Percentiles rank a stretch among this genome's conserved stretches.
phyloP scores from a whole-genome alignment of 306 rosid species.

The Quercus cerris region DNA sequence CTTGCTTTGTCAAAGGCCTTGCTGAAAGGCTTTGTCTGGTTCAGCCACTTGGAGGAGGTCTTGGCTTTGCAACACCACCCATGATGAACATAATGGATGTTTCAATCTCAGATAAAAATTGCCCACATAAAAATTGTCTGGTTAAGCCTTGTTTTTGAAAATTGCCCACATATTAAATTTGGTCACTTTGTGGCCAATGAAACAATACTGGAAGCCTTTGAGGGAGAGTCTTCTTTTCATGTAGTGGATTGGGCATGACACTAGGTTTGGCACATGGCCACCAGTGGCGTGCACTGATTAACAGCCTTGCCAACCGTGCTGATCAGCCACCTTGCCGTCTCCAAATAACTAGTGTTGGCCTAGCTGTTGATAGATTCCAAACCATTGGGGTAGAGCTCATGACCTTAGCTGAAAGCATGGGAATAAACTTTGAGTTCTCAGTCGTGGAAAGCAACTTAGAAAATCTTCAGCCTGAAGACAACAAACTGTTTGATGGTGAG shows the following conservation, averaged over 20 bases:
- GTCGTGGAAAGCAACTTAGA: constrained; percentile 61
- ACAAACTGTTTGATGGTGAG: constrained; percentile 49
- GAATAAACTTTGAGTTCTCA: constrained; percentile 48
- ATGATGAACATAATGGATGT: constrained; percentile 45
- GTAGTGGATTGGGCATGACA: constrained; percentile 82
- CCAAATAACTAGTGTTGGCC: constrained; percentile 63
- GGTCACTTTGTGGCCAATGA: constrained; percentile 80
- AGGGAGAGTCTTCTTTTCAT: constrained; percentile 76
- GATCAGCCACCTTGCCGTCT: constrained; percentile 33
- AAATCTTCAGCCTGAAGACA: constrained; percentile 45
- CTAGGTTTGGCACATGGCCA: constrained; percentile 69
- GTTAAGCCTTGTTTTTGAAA: constrained; percentile 54
- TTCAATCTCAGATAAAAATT: constrained; percentile 45
- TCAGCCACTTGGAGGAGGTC: constrained; percentile 47
- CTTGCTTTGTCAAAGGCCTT: constrained; percentile 80
- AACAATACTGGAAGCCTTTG: constrained; percentile 92
- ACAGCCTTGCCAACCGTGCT: constrained; percentile 35
- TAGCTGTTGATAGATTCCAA: constrained; percentile 34
- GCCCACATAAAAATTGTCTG: constrained; percentile 44
- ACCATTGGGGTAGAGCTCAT: constrained; percentile 60
- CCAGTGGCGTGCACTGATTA: constrained; percentile 67
- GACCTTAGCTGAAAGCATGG: constrained; percentile 40
- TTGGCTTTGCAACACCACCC: constrained; percentile 27
- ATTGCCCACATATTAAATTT: constrained; percentile 76
- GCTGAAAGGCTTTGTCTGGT: constrained; percentile 52